Percentiles rank a stretch among this genome's conserved stretches.
Evolutionary conservation across 2,329 filamentous ascomycete genomes (phyloP).

Genomic region (Aureobasidium sp.): DNA sequence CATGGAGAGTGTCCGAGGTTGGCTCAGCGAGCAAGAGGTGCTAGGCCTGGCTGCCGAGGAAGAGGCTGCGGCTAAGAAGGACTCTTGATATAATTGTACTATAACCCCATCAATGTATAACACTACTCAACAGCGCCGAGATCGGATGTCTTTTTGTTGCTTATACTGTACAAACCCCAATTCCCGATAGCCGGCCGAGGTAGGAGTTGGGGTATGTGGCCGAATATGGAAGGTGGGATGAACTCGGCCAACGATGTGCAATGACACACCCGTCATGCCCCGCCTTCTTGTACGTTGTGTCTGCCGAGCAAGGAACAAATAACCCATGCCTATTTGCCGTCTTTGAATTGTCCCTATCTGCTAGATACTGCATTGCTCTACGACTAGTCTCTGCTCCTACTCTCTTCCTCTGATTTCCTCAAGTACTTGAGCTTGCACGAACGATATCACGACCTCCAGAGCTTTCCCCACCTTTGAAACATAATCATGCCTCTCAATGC

Average conservation of each 20-base stretch:
- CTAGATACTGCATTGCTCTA: background rate
- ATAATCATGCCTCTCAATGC: conserved; percentile 53
- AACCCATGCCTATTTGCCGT: background rate
- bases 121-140: background rate
- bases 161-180: background rate
- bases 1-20: conserved; percentile 82
- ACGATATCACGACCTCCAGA: background rate
- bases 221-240: conserved; percentile 21
- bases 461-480: conserved; percentile 13
- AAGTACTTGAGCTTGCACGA: background rate
- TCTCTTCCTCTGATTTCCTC: background rate
- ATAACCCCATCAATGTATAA: conserved; percentile 13
- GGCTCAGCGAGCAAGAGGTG: conserved; percentile 81
- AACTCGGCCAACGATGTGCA: conserved; percentile 8
- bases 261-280: background rate
- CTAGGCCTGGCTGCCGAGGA: conserved; percentile 65
- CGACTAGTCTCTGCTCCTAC: background rate
- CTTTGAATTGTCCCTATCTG: background rate
- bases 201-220: background rate
- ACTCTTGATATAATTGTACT: conserved; percentile 12
- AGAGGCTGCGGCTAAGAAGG: conserved; percentile 27
- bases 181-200: conserved; percentile 15
- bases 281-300: conserved; percentile 11
- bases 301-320: conserved; percentile 3
- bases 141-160: background rate